phyloP scores from a whole-genome alignment of 148 eudicot genomes.

The Oxyria digyna region DNA sequence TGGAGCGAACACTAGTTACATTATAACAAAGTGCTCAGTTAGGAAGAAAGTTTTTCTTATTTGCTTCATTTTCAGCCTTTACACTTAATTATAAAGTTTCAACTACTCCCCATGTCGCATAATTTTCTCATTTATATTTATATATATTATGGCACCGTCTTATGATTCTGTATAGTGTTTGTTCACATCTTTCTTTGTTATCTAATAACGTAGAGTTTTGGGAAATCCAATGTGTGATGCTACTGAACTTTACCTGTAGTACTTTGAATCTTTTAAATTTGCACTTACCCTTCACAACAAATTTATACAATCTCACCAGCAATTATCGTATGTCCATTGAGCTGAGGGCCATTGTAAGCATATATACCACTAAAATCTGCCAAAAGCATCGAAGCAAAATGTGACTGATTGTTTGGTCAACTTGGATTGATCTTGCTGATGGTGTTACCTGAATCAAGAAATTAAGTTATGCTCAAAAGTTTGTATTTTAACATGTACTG shows the following conservation, averaged over 20 bases:
- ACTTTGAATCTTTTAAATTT: neutral
- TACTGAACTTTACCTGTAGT: neutral
- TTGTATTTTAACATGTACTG: too few species aligned
- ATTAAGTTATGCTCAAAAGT: too few species aligned
- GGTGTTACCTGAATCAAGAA: too few species aligned
- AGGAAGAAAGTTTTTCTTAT: too few species aligned
- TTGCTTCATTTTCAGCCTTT: conserved; percentile 1
- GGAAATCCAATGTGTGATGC: neutral
- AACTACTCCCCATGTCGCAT: conserved; percentile 2
- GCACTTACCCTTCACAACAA: neutral
- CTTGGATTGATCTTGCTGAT: too few species aligned
- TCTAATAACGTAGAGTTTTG: neutral
- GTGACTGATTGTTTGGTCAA: too few species aligned
- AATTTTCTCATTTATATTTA: neutral
- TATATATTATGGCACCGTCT: neutral
- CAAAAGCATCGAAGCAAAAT: neutral
- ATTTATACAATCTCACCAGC: neutral
- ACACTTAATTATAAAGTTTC: conserved; percentile 1
- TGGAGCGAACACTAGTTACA: too few species aligned
- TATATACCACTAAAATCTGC: neutral
- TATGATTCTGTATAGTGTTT: neutral
- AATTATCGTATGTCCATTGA: neutral
- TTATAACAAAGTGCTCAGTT: too few species aligned
- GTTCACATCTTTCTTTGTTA: neutral
- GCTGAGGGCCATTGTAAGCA: too few species aligned